Evolutionary conservation across 1,284 basidiomycete genomes (phyloP).

Genomic region (Cutaneotrichosporon arboriforme): DNA sequence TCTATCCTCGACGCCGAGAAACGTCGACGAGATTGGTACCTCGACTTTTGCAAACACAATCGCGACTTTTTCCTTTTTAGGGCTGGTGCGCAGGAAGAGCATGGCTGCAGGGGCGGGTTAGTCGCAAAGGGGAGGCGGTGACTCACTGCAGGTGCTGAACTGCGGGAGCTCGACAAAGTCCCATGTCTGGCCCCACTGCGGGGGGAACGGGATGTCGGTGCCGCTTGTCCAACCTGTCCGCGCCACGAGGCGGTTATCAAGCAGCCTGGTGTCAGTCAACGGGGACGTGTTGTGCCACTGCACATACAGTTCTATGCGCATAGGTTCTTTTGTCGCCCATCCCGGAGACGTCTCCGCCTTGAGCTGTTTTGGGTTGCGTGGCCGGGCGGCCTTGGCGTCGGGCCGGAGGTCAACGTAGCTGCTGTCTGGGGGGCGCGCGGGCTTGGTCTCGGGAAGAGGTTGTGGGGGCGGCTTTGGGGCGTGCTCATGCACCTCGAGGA

Average conservation of each 20-base stretch:
- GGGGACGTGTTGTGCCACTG: too few species aligned
- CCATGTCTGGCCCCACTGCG: slow-evolving; percentile 33
- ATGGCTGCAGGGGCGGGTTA: slow-evolving; percentile 5
- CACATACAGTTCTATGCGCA: slow-evolving; percentile 27
- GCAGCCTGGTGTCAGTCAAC: slow-evolving; percentile 9
- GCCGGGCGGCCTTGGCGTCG: too few species aligned
- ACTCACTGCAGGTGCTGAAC: slow-evolving; percentile 25
- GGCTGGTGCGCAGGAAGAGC: background rate
- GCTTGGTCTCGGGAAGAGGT: too few species aligned
- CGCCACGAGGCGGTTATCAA: slow-evolving; percentile 20
- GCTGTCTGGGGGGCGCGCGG: too few species aligned
- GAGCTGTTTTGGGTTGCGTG: background rate
- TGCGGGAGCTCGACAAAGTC: slow-evolving; percentile 18
- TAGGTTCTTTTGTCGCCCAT: slow-evolving; percentile 22
- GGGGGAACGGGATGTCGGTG: slow-evolving; percentile 12
- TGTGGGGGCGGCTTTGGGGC: too few species aligned
- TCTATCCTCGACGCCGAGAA: slow-evolving; percentile 23
- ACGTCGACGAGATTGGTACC: slow-evolving; percentile 22
- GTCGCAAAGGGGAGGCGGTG: too few species aligned
- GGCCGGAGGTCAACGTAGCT: too few species aligned
- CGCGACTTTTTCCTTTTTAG: slow-evolving; percentile 10
- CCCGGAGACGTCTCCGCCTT: slow-evolving; percentile 1
- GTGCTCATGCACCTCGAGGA: slow-evolving; percentile 26
- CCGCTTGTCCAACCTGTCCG: slow-evolving; percentile 27
- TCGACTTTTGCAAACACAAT: slow-evolving; percentile 22